Evolutionary conservation across 2,329 filamentous ascomycete species (phyloP).

Genomic region (Exserohilum rostratum): DNA sequence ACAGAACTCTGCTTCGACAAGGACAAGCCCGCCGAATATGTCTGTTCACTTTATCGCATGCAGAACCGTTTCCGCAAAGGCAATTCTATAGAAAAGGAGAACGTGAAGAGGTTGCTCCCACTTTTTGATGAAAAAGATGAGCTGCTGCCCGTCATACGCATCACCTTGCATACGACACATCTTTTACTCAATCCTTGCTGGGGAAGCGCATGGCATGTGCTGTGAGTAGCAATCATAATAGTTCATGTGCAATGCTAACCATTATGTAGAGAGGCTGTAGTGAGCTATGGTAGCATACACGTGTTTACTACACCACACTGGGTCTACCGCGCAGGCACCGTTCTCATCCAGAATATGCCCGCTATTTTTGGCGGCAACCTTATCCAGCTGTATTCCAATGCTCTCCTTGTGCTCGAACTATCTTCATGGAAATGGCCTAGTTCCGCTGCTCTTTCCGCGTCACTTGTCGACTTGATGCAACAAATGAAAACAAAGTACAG

Average conservation of each 20-base stretch:
- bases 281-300: conserved; percentile 39
- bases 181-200: conserved; percentile 42
- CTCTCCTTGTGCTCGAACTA: conserved; percentile 41
- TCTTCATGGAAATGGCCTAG: conserved; percentile 46
- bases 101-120: conserved; percentile 33
- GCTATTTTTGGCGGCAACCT: conserved; percentile 38
- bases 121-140: conserved; percentile 31
- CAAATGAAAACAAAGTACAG: conserved; percentile 41
- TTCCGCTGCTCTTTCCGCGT: conserved; percentile 34
- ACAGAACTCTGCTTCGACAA: conserved; percentile 38
- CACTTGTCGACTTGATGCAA: conserved; percentile 39
- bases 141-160: conserved; percentile 36
- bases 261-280: conserved; percentile 37
- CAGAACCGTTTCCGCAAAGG: conserved; percentile 46
- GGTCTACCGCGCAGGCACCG: conserved; percentile 43
- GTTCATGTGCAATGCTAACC: not conserved
- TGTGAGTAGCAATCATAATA: conserved; percentile 7
- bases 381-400: conserved; percentile 45
- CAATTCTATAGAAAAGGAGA: conserved; percentile 25
- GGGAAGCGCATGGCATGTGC: conserved; percentile 39
- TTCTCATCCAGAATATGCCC: conserved; percentile 42
- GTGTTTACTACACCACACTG: conserved; percentile 44
- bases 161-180: conserved; percentile 41
- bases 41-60: conserved; percentile 45
- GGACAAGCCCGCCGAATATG: conserved; percentile 36